Evolutionary conservation across 108 stramenopile genomes (phyloP).

Genomic region (Cylindrotheca closterium): DNA sequence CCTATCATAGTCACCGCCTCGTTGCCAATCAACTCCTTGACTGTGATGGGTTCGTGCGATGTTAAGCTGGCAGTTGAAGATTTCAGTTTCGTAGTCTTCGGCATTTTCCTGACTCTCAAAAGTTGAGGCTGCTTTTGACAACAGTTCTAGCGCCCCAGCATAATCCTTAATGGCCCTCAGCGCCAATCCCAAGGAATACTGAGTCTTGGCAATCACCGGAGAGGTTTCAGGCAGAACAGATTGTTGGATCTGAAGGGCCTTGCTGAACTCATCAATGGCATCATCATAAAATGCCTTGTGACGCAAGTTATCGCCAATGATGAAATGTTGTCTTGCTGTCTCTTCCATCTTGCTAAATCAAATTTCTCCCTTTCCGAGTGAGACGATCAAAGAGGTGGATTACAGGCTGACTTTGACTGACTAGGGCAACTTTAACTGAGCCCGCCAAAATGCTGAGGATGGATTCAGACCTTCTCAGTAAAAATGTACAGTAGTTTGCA

Average conservation of each 20-base stretch:
- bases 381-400: not conserved
- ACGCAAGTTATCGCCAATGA: slow-evolving; percentile 36
- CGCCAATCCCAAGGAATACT: slow-evolving; percentile 26
- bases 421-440: too few relatives aligned
- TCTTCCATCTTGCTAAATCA: slow-evolving; percentile 28
- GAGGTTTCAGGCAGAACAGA: slow-evolving; percentile 14
- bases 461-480: too few relatives aligned
- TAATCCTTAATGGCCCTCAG: slow-evolving; percentile 27
- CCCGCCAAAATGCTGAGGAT: too few relatives aligned
- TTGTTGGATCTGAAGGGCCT: slow-evolving; percentile 26
- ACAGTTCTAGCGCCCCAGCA: slow-evolving; percentile 20
- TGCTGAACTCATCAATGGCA: slow-evolving; percentile 30
- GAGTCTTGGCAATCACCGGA: slow-evolving; percentile 19
- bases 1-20: slow-evolving; percentile 24
- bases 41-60: slow-evolving; percentile 35
- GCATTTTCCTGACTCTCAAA: slow-evolving; percentile 8
- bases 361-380: not conserved
- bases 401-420: too few relatives aligned
- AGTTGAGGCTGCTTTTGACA: slow-evolving; percentile 20
- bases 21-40: slow-evolving; percentile 24
- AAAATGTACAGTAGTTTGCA: too few relatives aligned
- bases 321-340: slow-evolving; percentile 27
- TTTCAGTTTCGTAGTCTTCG: slow-evolving; percentile 8
- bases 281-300: slow-evolving; percentile 35
- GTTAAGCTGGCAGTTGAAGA: slow-evolving; percentile 27